Conservation (phyloP, 177 flowering plant species). For the Telopea speciosissima region DNA sequence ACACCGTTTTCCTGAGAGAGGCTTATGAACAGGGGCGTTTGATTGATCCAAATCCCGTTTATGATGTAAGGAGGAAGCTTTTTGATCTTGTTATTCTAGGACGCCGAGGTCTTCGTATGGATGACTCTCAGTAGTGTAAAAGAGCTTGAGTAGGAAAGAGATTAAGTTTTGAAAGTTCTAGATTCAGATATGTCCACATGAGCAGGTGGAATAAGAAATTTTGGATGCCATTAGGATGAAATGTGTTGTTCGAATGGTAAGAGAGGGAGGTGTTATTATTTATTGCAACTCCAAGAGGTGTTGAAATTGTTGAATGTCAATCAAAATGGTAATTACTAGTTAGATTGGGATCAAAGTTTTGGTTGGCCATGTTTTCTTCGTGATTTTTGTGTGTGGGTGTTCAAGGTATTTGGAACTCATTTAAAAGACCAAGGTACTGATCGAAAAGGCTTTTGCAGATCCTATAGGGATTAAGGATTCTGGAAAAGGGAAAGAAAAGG, state of each 20-base stretch:
- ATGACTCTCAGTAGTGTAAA: constrained; percentile 2
- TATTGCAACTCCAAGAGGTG: too few relatives aligned
- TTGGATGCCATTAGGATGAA: neutral
- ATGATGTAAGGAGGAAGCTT: constrained; percentile 67
- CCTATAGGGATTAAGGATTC: too few relatives aligned
- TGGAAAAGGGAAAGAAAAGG: too few relatives aligned
- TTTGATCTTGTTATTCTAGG: constrained; percentile 74
- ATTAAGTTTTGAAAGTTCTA: neutral
- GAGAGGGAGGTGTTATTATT: neutral
- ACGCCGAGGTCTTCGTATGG: constrained; percentile 37
- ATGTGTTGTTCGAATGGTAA: neutral
- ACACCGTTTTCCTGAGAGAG: constrained; percentile 80
- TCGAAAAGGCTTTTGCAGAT: too few relatives aligned
- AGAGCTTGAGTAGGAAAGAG: constrained; percentile 17
- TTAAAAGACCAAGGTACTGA: too few relatives aligned
- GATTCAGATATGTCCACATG: neutral
- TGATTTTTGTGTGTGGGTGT: too few relatives aligned
- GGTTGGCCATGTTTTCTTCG: too few relatives aligned
- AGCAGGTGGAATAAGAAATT: neutral
- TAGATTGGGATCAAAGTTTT: too few relatives aligned
- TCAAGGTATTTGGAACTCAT: too few relatives aligned
- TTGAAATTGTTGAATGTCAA: neutral
- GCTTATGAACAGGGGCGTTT: constrained; percentile 77
- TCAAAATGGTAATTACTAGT: too few relatives aligned
- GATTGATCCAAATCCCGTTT: constrained; percentile 69